Percentiles rank a stretch among this genome's conserved stretches.
These are phyloP conservation scores for Metschnikowia hibisci DNA, from an alignment of 805 yeast species.

Conservation along the genomic window DNA sequence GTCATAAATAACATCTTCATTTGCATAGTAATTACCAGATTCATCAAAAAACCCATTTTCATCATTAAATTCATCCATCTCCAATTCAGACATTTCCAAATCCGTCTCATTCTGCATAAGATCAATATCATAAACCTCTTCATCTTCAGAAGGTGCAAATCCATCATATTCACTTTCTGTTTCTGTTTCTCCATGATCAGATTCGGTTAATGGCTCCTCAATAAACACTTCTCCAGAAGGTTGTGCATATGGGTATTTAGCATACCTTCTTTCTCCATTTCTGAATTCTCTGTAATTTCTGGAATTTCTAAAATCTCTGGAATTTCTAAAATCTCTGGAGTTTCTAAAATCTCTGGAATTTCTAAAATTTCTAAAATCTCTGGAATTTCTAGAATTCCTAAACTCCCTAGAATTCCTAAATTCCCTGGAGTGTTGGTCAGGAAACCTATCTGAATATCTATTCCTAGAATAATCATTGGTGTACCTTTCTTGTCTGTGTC, in stretches of 20 bases:
- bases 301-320: constrained; percentile 6
- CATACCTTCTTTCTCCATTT: constrained; percentile 21
- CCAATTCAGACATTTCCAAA: background rate
- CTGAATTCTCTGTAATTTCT: constrained; percentile 1
- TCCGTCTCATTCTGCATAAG: constrained; percentile 18
- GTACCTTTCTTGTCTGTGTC: constrained; percentile 3
- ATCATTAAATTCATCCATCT: background rate
- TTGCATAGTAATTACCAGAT: background rate
- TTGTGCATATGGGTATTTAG: constrained; percentile 33
- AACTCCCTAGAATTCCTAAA: constrained; percentile 6
- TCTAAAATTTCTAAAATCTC: background rate
- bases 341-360: constrained; percentile 6
- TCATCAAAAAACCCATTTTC: constrained; percentile 1
- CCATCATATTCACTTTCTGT: constrained; percentile 23
- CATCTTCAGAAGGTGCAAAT: constrained; percentile 19
- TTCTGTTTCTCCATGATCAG: constrained; percentile 22
- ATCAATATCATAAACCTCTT: constrained; percentile 29
- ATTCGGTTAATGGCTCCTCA: constrained; percentile 42
- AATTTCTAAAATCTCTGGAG: constrained; percentile 3
- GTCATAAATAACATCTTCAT: constrained; percentile 10
- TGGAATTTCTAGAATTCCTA: constrained; percentile 4
- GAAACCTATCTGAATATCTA: background rate
- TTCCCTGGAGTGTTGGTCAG: too few relatives aligned
- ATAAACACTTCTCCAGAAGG: constrained; percentile 35
- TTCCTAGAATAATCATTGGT: background rate